Evolutionary conservation across 192 early-diverging fungal species (phyloP), one percentile per base, ranked within the genome.

Genomic region (Rhizophagus clarus): DNA sequence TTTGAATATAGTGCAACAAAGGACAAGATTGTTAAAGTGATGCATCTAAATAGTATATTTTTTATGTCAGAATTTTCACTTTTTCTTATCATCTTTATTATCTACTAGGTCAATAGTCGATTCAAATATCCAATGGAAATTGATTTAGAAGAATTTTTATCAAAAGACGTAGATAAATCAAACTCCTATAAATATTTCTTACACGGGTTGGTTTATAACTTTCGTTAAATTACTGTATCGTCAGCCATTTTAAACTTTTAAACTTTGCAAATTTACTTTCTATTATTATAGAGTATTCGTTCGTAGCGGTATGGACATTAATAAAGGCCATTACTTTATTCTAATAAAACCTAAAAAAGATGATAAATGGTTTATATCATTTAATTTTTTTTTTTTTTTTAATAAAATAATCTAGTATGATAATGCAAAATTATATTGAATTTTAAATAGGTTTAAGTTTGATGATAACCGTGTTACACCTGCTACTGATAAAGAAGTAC

Each of bases 1-100:
- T 99, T 98, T 82, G 98, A 99, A 84, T 99, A 98, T 84, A 97
- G 99, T 82, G 92, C 97, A 79, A 88, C 91, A 85, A 86, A 90
- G 56, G 97, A 97, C 80, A 86, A 86, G 5, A 95, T 96, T 91
- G 93, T 98, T 79, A 99, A 98, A 83, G 91, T 93, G 83, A 45
- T 12, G 11, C 1, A 45, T 40, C 51, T 12, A 3, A 31, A 24
- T 15, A 72, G 67, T 40, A 60, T 73, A 5, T 28, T 60, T 15
- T 45, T 32, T 26, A 61, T 76, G 3, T 29, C 20, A 10, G 12
- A 3, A 51, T 68, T 34, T 12, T 45, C 42, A 17, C 8, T 40
- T 40, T 26, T 68, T 68, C 31, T 78, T 34, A 42, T 24, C n/a
- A 51, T 11, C 20, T 14, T 6, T 26, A 70, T 61, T 47, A 34